Evolutionary conservation across 345 rosid species (phyloP).

Genomic region (Theobroma cacao): DNA sequence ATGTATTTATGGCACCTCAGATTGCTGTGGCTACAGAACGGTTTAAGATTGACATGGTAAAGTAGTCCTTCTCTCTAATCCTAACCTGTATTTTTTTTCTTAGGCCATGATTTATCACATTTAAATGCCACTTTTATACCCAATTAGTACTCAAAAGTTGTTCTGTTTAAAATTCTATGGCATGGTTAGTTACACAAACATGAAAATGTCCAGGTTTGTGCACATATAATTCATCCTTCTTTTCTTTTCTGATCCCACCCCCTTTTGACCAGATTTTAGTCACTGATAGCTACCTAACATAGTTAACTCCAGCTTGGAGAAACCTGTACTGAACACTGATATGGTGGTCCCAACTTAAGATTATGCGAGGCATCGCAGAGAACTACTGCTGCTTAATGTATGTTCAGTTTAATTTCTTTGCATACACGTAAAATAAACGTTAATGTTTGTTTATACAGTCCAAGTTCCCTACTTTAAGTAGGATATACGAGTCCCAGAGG

Average conservation of each 20-base stretch:
- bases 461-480: conserved; percentile 39
- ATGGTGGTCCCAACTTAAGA: neutral
- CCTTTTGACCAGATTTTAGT: too few relatives aligned
- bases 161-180: neutral
- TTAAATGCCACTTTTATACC: neutral
- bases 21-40: conserved; percentile 31
- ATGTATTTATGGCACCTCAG: conserved; percentile 61
- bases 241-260: too few relatives aligned
- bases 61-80: neutral
- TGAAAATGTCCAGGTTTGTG: neutral
- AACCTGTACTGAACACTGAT: neutral
- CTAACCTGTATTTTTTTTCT: neutral
- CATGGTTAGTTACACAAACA: neutral
- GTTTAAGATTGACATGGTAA: conserved; percentile 52
- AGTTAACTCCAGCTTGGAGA: too few relatives aligned
- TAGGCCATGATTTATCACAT: neutral
- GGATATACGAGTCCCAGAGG: conserved; percentile 38
- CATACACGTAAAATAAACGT: neutral
- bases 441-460: conserved; percentile 33
- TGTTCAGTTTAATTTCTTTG: neutral
- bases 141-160: neutral
- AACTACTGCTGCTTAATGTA: neutral
- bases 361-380: neutral
- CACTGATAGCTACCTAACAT: too few relatives aligned
- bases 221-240: too few relatives aligned